A percentile compares a stretch with the other conserved stretches of the same genome.
Evolutionary conservation across 2,329 filamentous ascomycete species (phyloP).

Genomic region (Trichoderma gracile): DNA sequence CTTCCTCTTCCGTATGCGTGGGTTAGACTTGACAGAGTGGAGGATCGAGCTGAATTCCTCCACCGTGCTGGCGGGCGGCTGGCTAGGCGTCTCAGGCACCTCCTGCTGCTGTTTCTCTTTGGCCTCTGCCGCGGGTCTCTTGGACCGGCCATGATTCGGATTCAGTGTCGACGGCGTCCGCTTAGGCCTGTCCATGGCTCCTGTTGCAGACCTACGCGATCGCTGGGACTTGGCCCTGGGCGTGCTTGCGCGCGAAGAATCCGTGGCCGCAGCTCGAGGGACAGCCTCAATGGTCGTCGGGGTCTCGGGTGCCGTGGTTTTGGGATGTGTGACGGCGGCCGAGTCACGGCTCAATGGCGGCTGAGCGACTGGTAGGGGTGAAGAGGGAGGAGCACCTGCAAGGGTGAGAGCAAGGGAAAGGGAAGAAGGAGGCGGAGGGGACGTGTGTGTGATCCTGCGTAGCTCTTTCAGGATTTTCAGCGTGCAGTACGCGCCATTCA

Average conservation of each 20-base stretch:
- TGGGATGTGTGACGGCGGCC: neutral
- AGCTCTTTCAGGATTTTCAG: slow-evolving; percentile 46
- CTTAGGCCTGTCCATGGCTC: slow-evolving; percentile 37
- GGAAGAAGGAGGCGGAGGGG: neutral
- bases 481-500: slow-evolving; percentile 48
- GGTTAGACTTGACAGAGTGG: slow-evolving; percentile 52
- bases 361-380: neutral
- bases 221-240: slow-evolving; percentile 36
- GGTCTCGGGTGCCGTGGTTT: slow-evolving; percentile 1
- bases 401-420: neutral
- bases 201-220: slow-evolving; percentile 46
- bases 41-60: slow-evolving; percentile 47
- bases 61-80: slow-evolving; percentile 24
- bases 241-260: slow-evolving; percentile 12
- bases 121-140: slow-evolving; percentile 24
- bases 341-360: slow-evolving; percentile 23
- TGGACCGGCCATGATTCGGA: slow-evolving; percentile 40
- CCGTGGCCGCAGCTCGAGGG: neutral
- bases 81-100: neutral
- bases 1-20: slow-evolving; percentile 50
- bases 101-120: neutral
- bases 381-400: neutral
- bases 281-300: slow-evolving; percentile 17
- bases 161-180: slow-evolving; percentile 40
- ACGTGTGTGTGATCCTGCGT: slow-evolving; percentile 39